phyloP scores from a whole-genome alignment of 345 rosid species.

The Cardiospermum halicacabum region DNA sequence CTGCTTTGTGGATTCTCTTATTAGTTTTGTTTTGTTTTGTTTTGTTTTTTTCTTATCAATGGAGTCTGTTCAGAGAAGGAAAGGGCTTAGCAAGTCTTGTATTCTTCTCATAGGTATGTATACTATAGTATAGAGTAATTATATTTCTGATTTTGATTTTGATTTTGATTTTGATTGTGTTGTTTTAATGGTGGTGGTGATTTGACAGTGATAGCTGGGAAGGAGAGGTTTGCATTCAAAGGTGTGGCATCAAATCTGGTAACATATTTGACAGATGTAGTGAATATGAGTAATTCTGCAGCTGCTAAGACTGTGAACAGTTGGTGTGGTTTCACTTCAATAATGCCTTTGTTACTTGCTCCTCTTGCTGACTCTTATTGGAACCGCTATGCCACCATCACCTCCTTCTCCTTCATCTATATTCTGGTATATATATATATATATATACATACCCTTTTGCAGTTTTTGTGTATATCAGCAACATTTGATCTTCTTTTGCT shows the following conservation, averaged over 20 bases:
- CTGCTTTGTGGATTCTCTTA: too few species aligned
- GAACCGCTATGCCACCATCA: slow-evolving; percentile 70
- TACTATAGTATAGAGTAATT: too few species aligned
- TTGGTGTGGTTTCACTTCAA: slow-evolving; percentile 87
- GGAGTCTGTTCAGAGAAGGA: too few species aligned
- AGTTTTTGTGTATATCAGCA: not conserved
- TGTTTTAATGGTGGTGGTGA: too few species aligned
- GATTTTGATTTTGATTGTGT: not conserved
- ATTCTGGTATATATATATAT: slow-evolving; percentile 38
- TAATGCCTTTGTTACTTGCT: slow-evolving; percentile 77
- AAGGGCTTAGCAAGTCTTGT: too few species aligned
- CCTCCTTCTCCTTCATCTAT: slow-evolving; percentile 72
- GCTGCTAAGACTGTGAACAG: slow-evolving; percentile 88
- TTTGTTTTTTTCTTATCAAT: too few species aligned
- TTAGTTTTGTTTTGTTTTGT: too few species aligned
- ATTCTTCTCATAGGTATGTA: too few species aligned
- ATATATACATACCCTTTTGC: too few species aligned
- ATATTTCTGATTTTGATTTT: not conserved
- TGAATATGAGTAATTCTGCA: slow-evolving; percentile 74
- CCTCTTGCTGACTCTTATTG: slow-evolving; percentile 78
- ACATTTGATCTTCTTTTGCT: not conserved
- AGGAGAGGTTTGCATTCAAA: slow-evolving; percentile 94
- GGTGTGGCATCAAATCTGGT: slow-evolving; percentile 94
- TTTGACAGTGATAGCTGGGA: slow-evolving; percentile 59
- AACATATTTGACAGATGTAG: slow-evolving; percentile 78